A percentile compares a stretch with the other conserved stretches of the same genome.
phyloP scores from a whole-genome alignment of 495 filamentous ascomycete genomes.

The Hypoxylon subgilvum region DNA sequence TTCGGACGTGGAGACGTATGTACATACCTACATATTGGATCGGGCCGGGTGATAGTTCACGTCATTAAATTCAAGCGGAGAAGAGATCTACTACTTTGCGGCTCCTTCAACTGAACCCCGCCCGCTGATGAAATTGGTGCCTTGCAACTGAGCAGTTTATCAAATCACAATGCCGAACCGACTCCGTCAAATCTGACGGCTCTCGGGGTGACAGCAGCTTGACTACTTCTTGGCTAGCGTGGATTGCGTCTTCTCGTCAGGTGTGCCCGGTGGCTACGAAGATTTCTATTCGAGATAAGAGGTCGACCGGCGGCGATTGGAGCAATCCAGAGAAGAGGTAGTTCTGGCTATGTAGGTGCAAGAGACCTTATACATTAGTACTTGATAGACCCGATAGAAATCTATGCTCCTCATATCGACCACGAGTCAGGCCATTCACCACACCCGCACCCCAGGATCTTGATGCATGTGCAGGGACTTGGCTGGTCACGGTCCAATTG shows the following conservation, averaged over 20 bases:
- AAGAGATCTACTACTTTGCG: conserved; percentile 20
- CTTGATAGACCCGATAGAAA: conserved; percentile 1
- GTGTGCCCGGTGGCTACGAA: background rate
- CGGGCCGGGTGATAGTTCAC: conserved; percentile 23
- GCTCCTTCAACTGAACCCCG: conserved; percentile 19
- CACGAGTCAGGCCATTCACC: conserved; percentile 37
- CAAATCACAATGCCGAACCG: too few relatives aligned
- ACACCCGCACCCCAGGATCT: conserved; percentile 8
- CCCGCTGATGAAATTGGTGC: conserved; percentile 13
- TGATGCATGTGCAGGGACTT: conserved; percentile 18
- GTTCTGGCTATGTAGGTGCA: background rate
- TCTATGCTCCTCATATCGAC: conserved; percentile 10
- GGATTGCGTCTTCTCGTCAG: conserved; percentile 3
- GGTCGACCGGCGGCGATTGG: conserved; percentile 16
- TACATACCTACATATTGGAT: conserved; percentile 10
- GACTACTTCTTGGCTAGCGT: conserved; percentile 18
- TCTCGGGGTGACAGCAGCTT: conserved; percentile 18
- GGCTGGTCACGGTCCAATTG: conserved; percentile 9
- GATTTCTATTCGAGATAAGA: conserved; percentile 16
- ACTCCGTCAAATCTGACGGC: too few relatives aligned
- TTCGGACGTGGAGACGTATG: conserved; percentile 18
- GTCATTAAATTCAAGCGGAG: conserved; percentile 22
- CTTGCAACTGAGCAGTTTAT: background rate
- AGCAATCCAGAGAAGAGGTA: background rate
- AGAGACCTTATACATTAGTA: background rate